Evolutionary conservation across 140 eudicot species (phyloP), one percentile per base, ranked within the genome.

Genomic region (Oenanthe javanica): DNA sequence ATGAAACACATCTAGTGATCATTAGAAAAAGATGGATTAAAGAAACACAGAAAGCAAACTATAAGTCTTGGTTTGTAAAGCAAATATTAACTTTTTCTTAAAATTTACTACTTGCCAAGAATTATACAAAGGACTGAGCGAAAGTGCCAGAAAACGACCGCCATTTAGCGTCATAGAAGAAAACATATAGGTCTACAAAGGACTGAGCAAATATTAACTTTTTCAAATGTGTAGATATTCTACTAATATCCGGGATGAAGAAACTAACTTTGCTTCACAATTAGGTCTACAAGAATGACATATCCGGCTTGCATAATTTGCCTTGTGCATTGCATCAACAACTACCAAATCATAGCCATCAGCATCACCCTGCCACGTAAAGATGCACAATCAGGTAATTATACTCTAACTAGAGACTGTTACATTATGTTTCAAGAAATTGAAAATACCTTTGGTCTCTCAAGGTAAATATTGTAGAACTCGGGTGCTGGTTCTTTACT

Each of bases 281-380:
- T 94, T 94, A 27, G 99, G 99, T 71, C 91, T 84, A 81, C 99
- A 94, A 4, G 99, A 94, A 86, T 94, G 99, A 82, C 99, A 94
- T 52, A 94, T 94, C 31, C 99, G 93, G 80, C 99, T 94, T 57
- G 99, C 99, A 86, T 92, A 94, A 81, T 94, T 94, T 72, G 99
- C 99, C 83, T 94, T 94, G 89, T 94, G 99, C 99, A 94, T 94
- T 80, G 99, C 99, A 83, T 94, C 99, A 80, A 94, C 99, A 54
- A 94, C 97, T 21, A 94, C 97, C 83, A 94, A 84, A 85, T 94
- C 99, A 86, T 94, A 94, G 42, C 99, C 99, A 89, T 94, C 99
- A 74, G 95, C 99, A 87, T 94, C 99, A 79, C 99, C 99, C 99
- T 94, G 84, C 80, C 69, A 85, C 10, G 46, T 13, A 43, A 51